These are phyloP conservation scores for Lachnellula cervina DNA, from an alignment of 2,329 filamentous ascomycete species.

Conservation along the genomic window DNA sequence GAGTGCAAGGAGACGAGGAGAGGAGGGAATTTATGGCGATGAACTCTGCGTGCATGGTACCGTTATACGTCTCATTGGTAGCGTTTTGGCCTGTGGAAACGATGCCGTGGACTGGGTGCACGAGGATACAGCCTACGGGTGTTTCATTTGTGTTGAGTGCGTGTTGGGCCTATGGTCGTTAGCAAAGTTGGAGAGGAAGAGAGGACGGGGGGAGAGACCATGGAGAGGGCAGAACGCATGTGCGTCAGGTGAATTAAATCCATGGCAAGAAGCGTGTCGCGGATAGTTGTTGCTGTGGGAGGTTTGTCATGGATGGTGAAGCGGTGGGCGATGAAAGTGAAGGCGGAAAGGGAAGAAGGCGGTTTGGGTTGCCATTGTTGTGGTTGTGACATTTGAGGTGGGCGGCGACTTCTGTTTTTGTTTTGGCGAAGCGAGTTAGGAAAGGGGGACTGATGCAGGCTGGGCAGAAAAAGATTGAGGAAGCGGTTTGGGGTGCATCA, in stretches of 20 bases:
- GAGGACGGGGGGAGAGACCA: constrained; percentile 49
- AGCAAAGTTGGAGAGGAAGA: neutral
- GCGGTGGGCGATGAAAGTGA: no score
- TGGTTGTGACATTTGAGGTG: no score
- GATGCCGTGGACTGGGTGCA: constrained; percentile 60
- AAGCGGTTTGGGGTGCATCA: no score
- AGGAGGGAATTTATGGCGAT: constrained; percentile 71
- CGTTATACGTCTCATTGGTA: constrained; percentile 85
- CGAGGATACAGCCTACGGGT: constrained; percentile 92
- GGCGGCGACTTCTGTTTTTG: no score
- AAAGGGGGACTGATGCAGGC: no score
- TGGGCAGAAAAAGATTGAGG: no score
- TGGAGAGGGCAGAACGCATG: constrained; percentile 80
- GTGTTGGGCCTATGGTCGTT: constrained; percentile 62
- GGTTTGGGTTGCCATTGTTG: no score
- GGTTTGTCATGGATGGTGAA: no score
- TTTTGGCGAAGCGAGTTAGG: no score
- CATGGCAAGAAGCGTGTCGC: no score
- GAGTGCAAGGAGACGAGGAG: constrained; percentile 39
- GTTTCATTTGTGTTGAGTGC: constrained; percentile 86
- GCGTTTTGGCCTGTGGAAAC: constrained; percentile 95
- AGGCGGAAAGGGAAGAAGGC: no score
- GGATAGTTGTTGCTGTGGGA: no score
- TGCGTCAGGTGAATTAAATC: neutral
- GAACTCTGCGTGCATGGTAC: constrained; percentile 93